These are phyloP conservation scores for Fusarium multiceps DNA, from an alignment of 2,329 filamentous ascomycete genomes.

Conservation along the genomic window DNA sequence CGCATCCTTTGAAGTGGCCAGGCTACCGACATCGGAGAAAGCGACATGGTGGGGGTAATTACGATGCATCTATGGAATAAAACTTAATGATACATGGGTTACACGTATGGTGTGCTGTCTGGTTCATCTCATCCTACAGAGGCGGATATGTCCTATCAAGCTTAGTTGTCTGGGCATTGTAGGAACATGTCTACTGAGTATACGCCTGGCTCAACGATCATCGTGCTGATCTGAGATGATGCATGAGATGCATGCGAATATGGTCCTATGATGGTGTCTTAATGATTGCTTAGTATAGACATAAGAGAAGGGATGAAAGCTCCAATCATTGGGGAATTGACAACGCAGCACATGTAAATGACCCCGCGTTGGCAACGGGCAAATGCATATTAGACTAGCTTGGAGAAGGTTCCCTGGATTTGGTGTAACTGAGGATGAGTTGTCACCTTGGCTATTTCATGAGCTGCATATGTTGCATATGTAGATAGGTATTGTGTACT, in stretches of 20 bases:
- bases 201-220: neutral
- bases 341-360: constrained; percentile 12
- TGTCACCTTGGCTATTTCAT: constrained; percentile 23
- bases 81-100: neutral
- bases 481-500: neutral
- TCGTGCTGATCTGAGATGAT: neutral
- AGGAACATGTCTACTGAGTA: neutral
- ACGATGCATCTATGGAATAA: neutral
- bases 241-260: neutral
- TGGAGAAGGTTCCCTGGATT: neutral
- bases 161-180: neutral
- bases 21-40: neutral
- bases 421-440: constrained; percentile 25
- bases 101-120: neutral
- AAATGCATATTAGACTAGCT: constrained; percentile 15
- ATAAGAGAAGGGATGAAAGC: neutral
- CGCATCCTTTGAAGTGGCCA: neutral
- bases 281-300: neutral
- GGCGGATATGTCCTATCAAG: neutral
- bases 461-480: constrained; percentile 6
- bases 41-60: neutral
- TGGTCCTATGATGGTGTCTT: neutral
- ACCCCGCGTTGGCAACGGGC: constrained; percentile 9
- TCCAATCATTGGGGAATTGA: constrained; percentile 16
- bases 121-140: neutral